Evolutionary conservation across 768 basidiomycete species (phyloP).

Genomic region (Panus rudis): DNA sequence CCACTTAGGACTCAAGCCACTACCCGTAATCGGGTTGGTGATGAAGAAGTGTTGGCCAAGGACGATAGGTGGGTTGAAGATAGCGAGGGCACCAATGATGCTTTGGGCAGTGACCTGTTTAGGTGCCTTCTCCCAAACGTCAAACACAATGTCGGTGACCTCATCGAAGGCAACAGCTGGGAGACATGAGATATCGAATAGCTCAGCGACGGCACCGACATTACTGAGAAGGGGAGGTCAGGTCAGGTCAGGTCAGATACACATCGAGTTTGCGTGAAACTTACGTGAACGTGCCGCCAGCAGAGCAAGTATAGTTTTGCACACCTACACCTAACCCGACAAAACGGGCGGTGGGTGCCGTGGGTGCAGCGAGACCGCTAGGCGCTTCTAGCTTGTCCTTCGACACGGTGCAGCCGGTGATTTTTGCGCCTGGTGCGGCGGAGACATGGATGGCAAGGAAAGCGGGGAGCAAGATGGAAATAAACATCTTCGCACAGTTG

Average conservation of each 20-base stretch:
- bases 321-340: conserved; percentile 36
- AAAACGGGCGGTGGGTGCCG: conserved; percentile 24
- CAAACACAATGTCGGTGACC: conserved; percentile 28
- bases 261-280: conserved; percentile 8
- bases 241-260: neutral
- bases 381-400: conserved; percentile 15
- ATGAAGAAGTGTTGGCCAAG: conserved; percentile 56
- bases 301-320: conserved; percentile 45
- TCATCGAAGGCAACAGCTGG: conserved; percentile 22
- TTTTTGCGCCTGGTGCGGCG: conserved; percentile 7
- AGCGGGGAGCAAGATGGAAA: conserved; percentile 5
- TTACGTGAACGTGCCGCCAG: conserved; percentile 32
- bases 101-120: conserved; percentile 12
- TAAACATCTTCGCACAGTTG: conserved; percentile 1
- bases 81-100: conserved; percentile 12
- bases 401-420: conserved; percentile 16
- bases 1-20: conserved; percentile 43
- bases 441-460: conserved; percentile 6
- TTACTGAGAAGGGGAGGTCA: neutral
- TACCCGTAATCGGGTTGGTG: conserved; percentile 34
- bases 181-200: conserved; percentile 51
- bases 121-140: conserved; percentile 21
- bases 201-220: conserved; percentile 35
- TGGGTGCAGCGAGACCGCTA: conserved; percentile 26
- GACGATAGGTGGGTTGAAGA: conserved; percentile 13